These are phyloP conservation scores for Mycena epipterygia DNA, from an alignment of 768 basidiomycete species.

Conservation along the genomic window DNA sequence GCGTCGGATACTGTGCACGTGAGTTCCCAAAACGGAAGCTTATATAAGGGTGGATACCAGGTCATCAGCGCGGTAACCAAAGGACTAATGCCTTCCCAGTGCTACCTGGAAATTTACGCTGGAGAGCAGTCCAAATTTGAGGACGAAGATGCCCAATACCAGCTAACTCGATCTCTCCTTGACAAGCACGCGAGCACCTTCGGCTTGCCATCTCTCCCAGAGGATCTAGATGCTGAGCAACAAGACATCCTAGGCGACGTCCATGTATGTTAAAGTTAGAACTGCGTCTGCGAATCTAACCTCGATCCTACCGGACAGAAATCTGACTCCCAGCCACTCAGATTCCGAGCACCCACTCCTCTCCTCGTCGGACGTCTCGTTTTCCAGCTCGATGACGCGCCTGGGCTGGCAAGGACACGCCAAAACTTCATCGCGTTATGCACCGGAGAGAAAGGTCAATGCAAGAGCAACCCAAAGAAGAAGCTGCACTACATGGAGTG, in stretches of 20 bases:
- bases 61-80: slow-evolving; percentile 4
- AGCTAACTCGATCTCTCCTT: slow-evolving; percentile 49
- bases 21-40: slow-evolving; percentile 7
- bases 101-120: slow-evolving; percentile 58
- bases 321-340: slow-evolving; percentile 43
- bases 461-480: slow-evolving; percentile 62
- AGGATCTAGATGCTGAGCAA: slow-evolving; percentile 58
- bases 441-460: slow-evolving; percentile 58
- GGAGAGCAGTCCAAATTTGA: slow-evolving; percentile 50
- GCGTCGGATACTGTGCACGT: neutral
- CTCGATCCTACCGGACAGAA: slow-evolving; percentile 37
- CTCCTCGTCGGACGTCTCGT: slow-evolving; percentile 57
- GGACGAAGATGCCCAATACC: slow-evolving; percentile 45
- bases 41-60: neutral
- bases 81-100: slow-evolving; percentile 32
- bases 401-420: slow-evolving; percentile 60
- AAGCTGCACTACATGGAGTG: slow-evolving; percentile 57
- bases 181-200: slow-evolving; percentile 56
- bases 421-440: slow-evolving; percentile 64
- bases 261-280: slow-evolving; percentile 43
- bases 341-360: slow-evolving; percentile 51
- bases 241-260: slow-evolving; percentile 55
- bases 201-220: slow-evolving; percentile 54
- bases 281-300: slow-evolving; percentile 30
- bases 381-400: slow-evolving; percentile 54